Evolutionary conservation across 2,329 filamentous ascomycete genomes (phyloP), one percentile per base, ranked within the genome.

Genomic region (Colletotrichum eremochloae): DNA sequence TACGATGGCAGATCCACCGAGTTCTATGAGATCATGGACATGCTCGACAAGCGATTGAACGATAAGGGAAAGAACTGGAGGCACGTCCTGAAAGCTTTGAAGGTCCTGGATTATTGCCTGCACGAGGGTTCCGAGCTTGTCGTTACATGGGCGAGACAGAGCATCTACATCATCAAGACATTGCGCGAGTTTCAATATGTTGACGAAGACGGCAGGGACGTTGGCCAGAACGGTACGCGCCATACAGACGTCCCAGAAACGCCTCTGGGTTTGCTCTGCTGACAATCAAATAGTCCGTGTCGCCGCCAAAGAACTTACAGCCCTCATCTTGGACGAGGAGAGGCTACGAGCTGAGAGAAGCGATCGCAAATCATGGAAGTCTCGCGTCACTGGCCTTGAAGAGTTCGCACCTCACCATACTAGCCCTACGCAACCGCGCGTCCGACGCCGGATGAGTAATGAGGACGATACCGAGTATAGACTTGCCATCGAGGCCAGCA

Each of bases 11-110:
- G 96, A 80, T 95, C 95, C 46, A 96, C 93, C 83, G 96, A 98
- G 82, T 99, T 99, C 85, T 97, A 97, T 86, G 96, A 99, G 82
- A 98, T 99, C 79, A 97, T 99, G 92, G 96, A 99, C 82, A 99
- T 99, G 94, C 88, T 99, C 76, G 96, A 99, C 84, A 98, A 98
- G 87, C 93, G 96, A 76, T 86, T 99, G 79, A 99, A 99, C 79
- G 96, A 99, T 84, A 98, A 99, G 84, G 96, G 96, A 80, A 99
- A 98, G 88, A 99, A 99, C 82, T 99, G 96, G 96, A 92, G 96
- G 78, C 96, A 99, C 81, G 96, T 99, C 15, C 86, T 99, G 72
- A 99, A 99, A 84, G 97, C 96, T 53, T 87, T 99, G 76, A 99
- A 99, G 82, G 96, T 99, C 65, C 89, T 98, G 70, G 96, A 99